Evolutionary conservation across 768 basidiomycete species (phyloP).

Genomic region (Pseudohyphozyma bogoriensis): DNA sequence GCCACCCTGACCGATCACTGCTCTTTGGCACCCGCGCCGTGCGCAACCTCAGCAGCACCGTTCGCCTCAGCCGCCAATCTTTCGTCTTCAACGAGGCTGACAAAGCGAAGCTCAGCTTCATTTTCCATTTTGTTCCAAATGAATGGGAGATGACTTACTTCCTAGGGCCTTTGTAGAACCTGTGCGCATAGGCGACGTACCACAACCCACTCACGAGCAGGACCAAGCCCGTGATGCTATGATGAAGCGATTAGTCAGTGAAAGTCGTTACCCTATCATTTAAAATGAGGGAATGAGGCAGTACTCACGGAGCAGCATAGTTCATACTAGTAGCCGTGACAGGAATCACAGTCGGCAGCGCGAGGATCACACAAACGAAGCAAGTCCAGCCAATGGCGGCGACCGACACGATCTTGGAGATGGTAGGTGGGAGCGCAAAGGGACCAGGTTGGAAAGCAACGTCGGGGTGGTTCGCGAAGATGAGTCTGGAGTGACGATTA

Average conservation of each 20-base stretch:
- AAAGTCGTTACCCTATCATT: too few relatives aligned
- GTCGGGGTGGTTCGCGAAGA: slow-evolving; percentile 30
- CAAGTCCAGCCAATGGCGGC: slow-evolving; percentile 35
- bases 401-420: slow-evolving; percentile 10
- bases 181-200: not conserved
- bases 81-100: not conserved
- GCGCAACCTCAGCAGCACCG: too few relatives aligned
- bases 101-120: not conserved
- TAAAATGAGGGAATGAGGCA: too few relatives aligned
- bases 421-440: slow-evolving; percentile 28
- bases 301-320: slow-evolving; percentile 31
- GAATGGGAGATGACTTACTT: not conserved
- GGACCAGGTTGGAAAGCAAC: slow-evolving; percentile 35
- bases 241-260: too few relatives aligned
- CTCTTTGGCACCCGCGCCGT: too few relatives aligned
- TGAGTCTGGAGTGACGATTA: slow-evolving; percentile 26
- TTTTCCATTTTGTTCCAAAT: not conserved
- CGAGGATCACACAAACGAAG: slow-evolving; percentile 35
- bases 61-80: too few relatives aligned
- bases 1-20: too few relatives aligned
- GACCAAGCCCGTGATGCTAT: not conserved
- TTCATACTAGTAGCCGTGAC: slow-evolving; percentile 33
- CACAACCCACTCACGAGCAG: not conserved
- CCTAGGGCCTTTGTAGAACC: not conserved
- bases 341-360: slow-evolving; percentile 30